Percentiles rank a stretch among this genome's conserved stretches.
Evolutionary conservation across 441 rosid genomes (phyloP).

Genomic region (Capsella rubella): DNA sequence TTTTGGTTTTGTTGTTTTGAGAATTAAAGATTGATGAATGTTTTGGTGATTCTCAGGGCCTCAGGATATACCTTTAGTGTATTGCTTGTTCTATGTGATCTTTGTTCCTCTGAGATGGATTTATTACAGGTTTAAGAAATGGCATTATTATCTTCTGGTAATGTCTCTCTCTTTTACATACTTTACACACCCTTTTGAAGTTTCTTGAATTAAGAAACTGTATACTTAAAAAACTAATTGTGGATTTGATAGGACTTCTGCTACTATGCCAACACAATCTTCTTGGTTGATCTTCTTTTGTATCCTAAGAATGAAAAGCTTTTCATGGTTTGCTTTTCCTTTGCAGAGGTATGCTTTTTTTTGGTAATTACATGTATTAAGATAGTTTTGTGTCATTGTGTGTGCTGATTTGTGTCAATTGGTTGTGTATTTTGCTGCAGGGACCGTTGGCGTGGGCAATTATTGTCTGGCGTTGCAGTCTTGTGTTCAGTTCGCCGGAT

Average conservation of each 20-base stretch:
- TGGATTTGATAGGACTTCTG: conserved; percentile 78
- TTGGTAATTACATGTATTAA: neutral
- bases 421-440: conserved; percentile 46
- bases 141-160: conserved; percentile 99
- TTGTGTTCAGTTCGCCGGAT: conserved; percentile 93
- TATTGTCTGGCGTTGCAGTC: conserved; percentile 96
- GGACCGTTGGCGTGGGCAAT: conserved; percentile 99
- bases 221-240: conserved; percentile 1
- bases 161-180: conserved; percentile 29
- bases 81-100: conserved; percentile 76
- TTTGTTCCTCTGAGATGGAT: conserved; percentile 99
- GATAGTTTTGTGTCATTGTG: neutral
- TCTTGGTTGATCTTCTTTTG: conserved; percentile 84
- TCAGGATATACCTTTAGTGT: conserved; percentile 79
- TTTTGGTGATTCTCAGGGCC: conserved; percentile 64
- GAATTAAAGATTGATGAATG: conserved; percentile 1
- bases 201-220: neutral
- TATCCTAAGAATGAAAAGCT: conserved; percentile 87
- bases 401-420: neutral
- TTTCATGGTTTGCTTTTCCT: conserved; percentile 97
- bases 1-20: neutral
- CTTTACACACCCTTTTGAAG: neutral
- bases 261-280: conserved; percentile 95
- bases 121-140: conserved; percentile 91
- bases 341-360: conserved; percentile 77